These are phyloP conservation scores for Oryza rufipogon DNA, from an alignment of 176 grass and related monocot species.

Conservation along the genomic window DNA sequence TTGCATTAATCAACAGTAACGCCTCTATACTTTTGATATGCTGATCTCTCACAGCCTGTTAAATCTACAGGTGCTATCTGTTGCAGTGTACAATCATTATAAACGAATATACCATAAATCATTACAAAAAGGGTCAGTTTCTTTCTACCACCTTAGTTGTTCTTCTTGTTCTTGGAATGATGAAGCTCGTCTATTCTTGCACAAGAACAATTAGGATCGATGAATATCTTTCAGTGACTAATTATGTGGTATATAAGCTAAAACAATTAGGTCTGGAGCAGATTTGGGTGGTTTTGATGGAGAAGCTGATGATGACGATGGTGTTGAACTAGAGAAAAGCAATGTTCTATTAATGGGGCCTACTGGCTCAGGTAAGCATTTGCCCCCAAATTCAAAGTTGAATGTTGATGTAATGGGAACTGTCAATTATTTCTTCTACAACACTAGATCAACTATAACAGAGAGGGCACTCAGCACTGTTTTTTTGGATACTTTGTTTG, in stretches of 20 bases:
- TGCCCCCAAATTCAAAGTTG: constrained; percentile 14
- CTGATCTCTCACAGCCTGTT: constrained; percentile 28
- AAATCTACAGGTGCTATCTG: constrained; percentile 84
- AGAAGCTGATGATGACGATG: constrained; percentile 69
- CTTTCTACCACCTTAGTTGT: background rate
- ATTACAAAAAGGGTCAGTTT: constrained; percentile 82
- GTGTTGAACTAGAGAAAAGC: constrained; percentile 97
- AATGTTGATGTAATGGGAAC: constrained; percentile 24
- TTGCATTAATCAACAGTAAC: constrained; percentile 18
- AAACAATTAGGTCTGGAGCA: constrained; percentile 73
- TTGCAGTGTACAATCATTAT: constrained; percentile 99
- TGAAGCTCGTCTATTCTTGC: constrained; percentile 20
- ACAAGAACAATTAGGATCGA: constrained; percentile 21
- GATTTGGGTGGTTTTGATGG: constrained; percentile 68
- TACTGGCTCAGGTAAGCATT: constrained; percentile 86
- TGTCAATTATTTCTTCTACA: constrained; percentile 13
- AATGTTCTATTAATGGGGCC: constrained; percentile 97
- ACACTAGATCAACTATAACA: constrained; percentile 30
- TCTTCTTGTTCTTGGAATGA: constrained; percentile 14
- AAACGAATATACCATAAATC: constrained; percentile 92
- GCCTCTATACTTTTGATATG: background rate
- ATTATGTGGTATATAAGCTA: constrained; percentile 69
- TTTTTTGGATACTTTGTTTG: constrained; percentile 39
- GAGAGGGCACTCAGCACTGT: constrained; percentile 14
- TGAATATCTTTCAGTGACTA: constrained; percentile 52